These are phyloP conservation scores for Castanea crenata DNA, from an alignment of 306 rosid species.

Conservation along the genomic window DNA sequence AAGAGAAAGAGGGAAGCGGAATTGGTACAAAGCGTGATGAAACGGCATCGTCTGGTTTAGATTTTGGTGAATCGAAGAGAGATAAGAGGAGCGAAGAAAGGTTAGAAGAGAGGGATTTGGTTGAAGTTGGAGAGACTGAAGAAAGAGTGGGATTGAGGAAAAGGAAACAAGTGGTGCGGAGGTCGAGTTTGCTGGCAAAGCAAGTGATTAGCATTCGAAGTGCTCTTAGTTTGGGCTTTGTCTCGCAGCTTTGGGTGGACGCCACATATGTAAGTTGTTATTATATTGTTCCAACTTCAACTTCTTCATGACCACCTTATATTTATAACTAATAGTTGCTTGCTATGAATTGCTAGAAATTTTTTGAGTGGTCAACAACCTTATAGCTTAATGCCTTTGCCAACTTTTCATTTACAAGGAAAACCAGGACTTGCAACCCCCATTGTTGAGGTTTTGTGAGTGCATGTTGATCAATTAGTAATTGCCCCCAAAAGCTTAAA, in stretches of 20 bases:
- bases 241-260: constrained; percentile 96
- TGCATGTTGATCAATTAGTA: too few species aligned
- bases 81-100: constrained; percentile 12
- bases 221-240: constrained; percentile 85
- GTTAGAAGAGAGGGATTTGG: constrained; percentile 34
- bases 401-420: too few species aligned
- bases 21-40: constrained; percentile 1
- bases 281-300: too few species aligned
- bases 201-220: constrained; percentile 70
- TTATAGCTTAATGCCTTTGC: too few species aligned
- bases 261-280: constrained; percentile 56
- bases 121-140: constrained; percentile 27
- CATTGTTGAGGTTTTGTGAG: too few species aligned
- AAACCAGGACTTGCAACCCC: too few species aligned
- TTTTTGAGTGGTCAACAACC: too few species aligned
- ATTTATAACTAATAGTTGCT: too few species aligned
- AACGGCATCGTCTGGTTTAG: not conserved
- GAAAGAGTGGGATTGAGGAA: constrained; percentile 45
- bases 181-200: constrained; percentile 84
- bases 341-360: too few species aligned
- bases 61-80: not conserved
- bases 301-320: too few species aligned
- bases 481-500: too few species aligned
- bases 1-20: constrained; percentile 16
- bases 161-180: constrained; percentile 58